Evolutionary conservation across 306 rosid species (phyloP).

Genomic region (Corylus heterophylla): DNA sequence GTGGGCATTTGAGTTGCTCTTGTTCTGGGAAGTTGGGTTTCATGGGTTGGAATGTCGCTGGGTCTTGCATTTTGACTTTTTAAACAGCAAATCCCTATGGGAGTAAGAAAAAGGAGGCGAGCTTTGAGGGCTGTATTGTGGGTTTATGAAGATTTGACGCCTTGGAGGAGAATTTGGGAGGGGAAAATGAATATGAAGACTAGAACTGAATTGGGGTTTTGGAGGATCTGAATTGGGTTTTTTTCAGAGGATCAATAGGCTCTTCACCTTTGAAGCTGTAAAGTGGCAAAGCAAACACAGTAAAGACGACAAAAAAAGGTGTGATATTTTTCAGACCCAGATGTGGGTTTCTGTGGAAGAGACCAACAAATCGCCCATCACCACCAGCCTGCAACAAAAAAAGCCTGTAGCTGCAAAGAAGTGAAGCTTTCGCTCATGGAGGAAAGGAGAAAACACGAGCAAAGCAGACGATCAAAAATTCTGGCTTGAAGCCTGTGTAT

Average conservation of each 20-base stretch:
- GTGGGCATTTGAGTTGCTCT: slow-evolving; percentile 83
- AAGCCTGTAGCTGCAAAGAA: slow-evolving; percentile 13
- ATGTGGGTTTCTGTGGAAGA: slow-evolving; percentile 19
- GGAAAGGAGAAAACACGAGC: slow-evolving; percentile 2
- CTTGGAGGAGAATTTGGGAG: slow-evolving; percentile 5
- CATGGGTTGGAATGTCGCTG: slow-evolving; percentile 45
- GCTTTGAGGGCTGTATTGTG: slow-evolving; percentile 4
- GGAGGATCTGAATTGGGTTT: slow-evolving; percentile 28
- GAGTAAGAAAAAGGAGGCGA: background rate
- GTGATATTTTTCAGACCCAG: slow-evolving; percentile 30
- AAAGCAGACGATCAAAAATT: slow-evolving; percentile 8
- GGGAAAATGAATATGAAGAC: background rate
- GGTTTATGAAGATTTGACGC: slow-evolving; percentile 2
- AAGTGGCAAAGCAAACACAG: slow-evolving; percentile 7
- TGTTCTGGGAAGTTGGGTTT: slow-evolving; percentile 83
- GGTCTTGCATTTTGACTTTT: slow-evolving; percentile 61
- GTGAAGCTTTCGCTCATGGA: slow-evolving; percentile 27
- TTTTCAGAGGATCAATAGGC: background rate
- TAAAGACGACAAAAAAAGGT: slow-evolving; percentile 18
- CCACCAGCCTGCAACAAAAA: background rate
- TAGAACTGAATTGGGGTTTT: slow-evolving; percentile 2
- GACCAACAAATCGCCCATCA: slow-evolving; percentile 24
- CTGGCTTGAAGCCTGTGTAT: slow-evolving; percentile 3
- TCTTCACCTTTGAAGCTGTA: slow-evolving; percentile 30
- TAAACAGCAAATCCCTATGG: background rate